These are phyloP conservation scores for Prunus campanulata DNA, from an alignment of 306 rosid genomes.

Conservation along the genomic window DNA sequence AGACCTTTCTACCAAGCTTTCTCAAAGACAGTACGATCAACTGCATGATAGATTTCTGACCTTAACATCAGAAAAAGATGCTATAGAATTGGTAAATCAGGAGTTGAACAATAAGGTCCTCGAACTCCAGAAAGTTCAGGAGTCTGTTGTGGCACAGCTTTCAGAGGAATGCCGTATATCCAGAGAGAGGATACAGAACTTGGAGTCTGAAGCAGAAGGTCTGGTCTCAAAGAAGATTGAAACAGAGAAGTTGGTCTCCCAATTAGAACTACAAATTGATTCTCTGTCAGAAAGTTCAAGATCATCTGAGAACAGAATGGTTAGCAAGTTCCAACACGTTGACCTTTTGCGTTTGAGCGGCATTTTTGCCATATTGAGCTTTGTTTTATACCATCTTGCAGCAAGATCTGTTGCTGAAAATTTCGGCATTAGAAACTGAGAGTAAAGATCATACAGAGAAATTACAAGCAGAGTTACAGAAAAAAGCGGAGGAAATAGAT, in stretches of 20 bases:
- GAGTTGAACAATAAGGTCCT: conserved; percentile 49
- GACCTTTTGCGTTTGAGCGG: conserved; percentile 13
- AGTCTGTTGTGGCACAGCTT: conserved; percentile 46
- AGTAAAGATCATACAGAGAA: conserved; percentile 51
- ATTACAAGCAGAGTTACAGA: conserved; percentile 58
- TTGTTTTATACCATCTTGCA: conserved; percentile 39
- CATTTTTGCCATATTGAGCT: conserved; percentile 25
- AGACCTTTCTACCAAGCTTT: conserved; percentile 49
- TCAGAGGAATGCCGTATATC: conserved; percentile 48
- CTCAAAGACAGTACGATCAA: conserved; percentile 53
- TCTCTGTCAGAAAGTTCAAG: conserved; percentile 52
- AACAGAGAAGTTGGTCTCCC: conserved; percentile 57
- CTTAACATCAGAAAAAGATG: conserved; percentile 53
- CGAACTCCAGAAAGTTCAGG: conserved; percentile 62
- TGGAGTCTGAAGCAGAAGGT: conserved; percentile 69
- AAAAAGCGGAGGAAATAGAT: conserved; percentile 60
- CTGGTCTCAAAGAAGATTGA: conserved; percentile 60
- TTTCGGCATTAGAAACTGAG: conserved; percentile 65
- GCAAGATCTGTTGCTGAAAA: conserved; percentile 67
- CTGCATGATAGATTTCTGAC: conserved; percentile 50
- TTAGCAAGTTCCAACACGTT: conserved; percentile 30
- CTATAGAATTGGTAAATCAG: conserved; percentile 40
- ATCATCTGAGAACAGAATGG: conserved; percentile 70
- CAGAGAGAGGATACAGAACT: conserved; percentile 54
- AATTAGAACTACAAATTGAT: conserved; percentile 58